These are phyloP conservation scores for Boletus rufocinnamomeus DNA, from an alignment of 768 basidiomycete species.

Conservation along the genomic window DNA sequence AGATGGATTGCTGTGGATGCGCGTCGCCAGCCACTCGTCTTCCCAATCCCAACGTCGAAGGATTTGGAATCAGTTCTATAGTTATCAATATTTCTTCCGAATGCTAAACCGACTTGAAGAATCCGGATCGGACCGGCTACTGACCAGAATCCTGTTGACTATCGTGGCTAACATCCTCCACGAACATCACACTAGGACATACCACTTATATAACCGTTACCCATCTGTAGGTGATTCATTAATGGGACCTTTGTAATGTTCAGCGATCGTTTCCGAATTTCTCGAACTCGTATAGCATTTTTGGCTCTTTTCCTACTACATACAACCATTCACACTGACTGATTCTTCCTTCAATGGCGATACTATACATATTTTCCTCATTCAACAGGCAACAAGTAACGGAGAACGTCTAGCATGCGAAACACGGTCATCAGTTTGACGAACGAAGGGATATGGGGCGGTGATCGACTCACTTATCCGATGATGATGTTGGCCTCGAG, in stretches of 20 bases:
- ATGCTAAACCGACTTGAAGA: neutral
- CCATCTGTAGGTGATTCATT: neutral
- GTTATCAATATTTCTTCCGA: neutral
- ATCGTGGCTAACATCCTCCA: no score
- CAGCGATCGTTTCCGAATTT: neutral
- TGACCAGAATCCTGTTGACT: neutral
- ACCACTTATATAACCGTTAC: neutral
- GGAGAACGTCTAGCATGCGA: no score
- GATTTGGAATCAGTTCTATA: no score
- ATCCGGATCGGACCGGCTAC: neutral
- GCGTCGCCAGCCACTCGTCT: no score
- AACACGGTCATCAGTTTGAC: neutral
- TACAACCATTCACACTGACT: neutral
- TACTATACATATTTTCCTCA: neutral
- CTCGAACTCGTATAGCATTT: neutral
- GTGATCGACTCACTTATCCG: slow-evolving; percentile 1
- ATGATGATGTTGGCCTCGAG: slow-evolving; percentile 10
- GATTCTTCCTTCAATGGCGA: no score
- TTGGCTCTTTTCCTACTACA: neutral
- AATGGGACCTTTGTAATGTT: neutral
- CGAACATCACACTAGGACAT: neutral
- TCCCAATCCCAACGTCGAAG: no score
- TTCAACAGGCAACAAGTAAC: neutral
- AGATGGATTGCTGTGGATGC: no score
- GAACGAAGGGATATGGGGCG: neutral